Evolutionary conservation across 345 rosid genomes (phyloP).

Genomic region (Angophora floribunda): DNA sequence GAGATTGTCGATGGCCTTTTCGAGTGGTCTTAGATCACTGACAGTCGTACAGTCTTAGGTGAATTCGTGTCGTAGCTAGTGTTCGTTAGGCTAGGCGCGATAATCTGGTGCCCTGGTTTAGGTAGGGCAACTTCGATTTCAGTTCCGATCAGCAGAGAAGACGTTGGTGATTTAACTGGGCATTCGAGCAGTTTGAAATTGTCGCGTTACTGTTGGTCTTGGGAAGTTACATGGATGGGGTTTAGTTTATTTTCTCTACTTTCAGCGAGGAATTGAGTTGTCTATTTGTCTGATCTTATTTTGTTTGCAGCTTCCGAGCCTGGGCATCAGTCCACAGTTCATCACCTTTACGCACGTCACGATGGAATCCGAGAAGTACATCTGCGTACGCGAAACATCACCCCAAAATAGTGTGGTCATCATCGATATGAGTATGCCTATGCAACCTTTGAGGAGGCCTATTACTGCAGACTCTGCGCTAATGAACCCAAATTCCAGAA

Average conservation of each 20-base stretch:
- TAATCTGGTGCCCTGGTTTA: not conserved
- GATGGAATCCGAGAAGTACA: slow-evolving; percentile 97
- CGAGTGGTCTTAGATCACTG: not conserved
- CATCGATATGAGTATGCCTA: slow-evolving; percentile 89
- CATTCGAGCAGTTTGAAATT: not conserved
- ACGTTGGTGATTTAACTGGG: not conserved
- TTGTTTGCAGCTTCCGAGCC: slow-evolving; percentile 61
- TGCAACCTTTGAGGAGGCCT: slow-evolving; percentile 92
- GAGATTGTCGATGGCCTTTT: not conserved
- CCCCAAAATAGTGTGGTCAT: slow-evolving; percentile 97
- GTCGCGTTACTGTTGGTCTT: not conserved
- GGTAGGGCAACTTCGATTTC: not conserved
- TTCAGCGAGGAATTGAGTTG: not conserved
- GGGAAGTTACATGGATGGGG: not conserved
- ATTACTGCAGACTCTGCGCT: slow-evolving; percentile 90
- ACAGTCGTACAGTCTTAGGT: not conserved
- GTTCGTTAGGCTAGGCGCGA: not conserved
- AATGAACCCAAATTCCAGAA: slow-evolving; percentile 53
- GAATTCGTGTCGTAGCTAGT: not conserved
- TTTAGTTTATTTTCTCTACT: not conserved
- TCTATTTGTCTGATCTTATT: slow-evolving; percentile 9
- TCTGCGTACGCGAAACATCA: slow-evolving; percentile 94
- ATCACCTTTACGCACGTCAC: slow-evolving; percentile 91
- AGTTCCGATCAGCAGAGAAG: not conserved
- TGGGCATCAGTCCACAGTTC: slow-evolving; percentile 81